Percentiles rank a stretch among this genome's conserved stretches.
phyloP scores from a whole-genome alignment of 2,329 filamentous ascomycete species.

The Aspergillus floridensis region DNA sequence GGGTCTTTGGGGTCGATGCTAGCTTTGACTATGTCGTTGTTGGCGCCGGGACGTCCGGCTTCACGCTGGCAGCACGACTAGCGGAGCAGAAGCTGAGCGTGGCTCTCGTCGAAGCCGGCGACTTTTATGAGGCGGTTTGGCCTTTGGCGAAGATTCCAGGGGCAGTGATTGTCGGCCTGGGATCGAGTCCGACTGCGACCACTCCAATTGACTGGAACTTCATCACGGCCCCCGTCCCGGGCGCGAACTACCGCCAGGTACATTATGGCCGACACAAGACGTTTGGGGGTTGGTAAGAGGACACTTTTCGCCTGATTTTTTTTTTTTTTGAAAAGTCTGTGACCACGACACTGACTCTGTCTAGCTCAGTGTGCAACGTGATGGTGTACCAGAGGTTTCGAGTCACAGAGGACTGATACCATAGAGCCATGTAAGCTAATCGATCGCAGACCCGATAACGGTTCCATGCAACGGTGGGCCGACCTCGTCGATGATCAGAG shows the following conservation, averaged over 20 bases:
- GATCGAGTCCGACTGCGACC: slow-evolving; percentile 17
- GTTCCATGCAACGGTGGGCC: slow-evolving; percentile 34
- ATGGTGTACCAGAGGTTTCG: slow-evolving; percentile 34
- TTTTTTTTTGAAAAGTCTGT: no score
- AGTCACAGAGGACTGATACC: neutral
- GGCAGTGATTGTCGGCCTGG: slow-evolving; percentile 22
- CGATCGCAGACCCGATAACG: slow-evolving; percentile 22
- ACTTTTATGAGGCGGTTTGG: slow-evolving; percentile 54
- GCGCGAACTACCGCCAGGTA: slow-evolving; percentile 41
- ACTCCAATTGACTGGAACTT: slow-evolving; percentile 53
- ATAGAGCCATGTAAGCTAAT: neutral
- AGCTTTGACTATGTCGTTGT: slow-evolving; percentile 34
- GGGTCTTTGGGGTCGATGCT: slow-evolving; percentile 12
- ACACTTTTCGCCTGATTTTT: neutral
- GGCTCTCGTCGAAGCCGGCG: slow-evolving; percentile 40
- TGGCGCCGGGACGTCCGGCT: slow-evolving; percentile 40
- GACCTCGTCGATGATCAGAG: slow-evolving; percentile 30
- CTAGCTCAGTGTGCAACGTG: slow-evolving; percentile 32
- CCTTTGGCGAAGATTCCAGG: slow-evolving; percentile 51
- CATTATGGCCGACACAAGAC: slow-evolving; percentile 32
- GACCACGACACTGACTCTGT: no score
- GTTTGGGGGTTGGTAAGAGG: slow-evolving; percentile 30
- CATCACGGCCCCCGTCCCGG: slow-evolving; percentile 48
- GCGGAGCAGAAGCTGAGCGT: slow-evolving; percentile 47
- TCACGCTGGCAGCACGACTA: slow-evolving; percentile 50